Evolutionary conservation across 1,284 basidiomycete species (phyloP).

Genomic region (Tylopilus sp.): DNA sequence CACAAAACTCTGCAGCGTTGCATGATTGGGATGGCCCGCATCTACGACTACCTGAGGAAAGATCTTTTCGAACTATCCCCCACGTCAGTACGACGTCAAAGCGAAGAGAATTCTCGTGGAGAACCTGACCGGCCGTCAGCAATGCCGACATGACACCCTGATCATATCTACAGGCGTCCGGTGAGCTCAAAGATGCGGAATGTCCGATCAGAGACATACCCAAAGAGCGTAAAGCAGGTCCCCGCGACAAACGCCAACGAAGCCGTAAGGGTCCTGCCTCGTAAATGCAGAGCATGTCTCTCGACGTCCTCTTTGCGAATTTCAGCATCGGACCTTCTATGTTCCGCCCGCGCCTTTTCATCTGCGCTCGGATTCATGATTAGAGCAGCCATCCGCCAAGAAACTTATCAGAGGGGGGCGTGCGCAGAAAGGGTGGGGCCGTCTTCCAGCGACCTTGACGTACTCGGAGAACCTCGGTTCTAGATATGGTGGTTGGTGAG

Average conservation of each 20-base stretch:
- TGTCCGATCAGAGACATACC: conserved; percentile 18
- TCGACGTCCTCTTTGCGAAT: conserved; percentile 22
- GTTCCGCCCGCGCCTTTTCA: conserved; percentile 6
- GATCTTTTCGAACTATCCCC: conserved; percentile 26
- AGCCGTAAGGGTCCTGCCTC: conserved; percentile 23
- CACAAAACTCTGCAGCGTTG: conserved; percentile 33
- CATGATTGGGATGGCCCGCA: conserved; percentile 28
- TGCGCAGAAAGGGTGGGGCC: background rate
- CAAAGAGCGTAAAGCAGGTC: conserved; percentile 32
- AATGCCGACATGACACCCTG: conserved; percentile 36
- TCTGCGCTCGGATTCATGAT: conserved; percentile 5
- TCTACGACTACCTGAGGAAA: conserved; percentile 32
- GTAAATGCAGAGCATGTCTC: conserved; percentile 20
- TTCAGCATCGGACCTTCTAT: background rate
- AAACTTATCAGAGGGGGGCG: background rate
- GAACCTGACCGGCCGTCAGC: conserved; percentile 30
- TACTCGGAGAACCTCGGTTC: background rate
- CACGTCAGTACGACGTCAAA: conserved; percentile 4
- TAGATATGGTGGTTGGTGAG: conserved; percentile 7
- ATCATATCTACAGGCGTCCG: conserved; percentile 24
- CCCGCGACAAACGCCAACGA: conserved; percentile 31
- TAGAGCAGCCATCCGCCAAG: conserved; percentile 12
- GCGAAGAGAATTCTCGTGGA: background rate
- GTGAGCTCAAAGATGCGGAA: conserved; percentile 3
- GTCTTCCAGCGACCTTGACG: background rate